phyloP scores from a whole-genome alignment of 306 rosid species.

The Albizia julibrissin region DNA sequence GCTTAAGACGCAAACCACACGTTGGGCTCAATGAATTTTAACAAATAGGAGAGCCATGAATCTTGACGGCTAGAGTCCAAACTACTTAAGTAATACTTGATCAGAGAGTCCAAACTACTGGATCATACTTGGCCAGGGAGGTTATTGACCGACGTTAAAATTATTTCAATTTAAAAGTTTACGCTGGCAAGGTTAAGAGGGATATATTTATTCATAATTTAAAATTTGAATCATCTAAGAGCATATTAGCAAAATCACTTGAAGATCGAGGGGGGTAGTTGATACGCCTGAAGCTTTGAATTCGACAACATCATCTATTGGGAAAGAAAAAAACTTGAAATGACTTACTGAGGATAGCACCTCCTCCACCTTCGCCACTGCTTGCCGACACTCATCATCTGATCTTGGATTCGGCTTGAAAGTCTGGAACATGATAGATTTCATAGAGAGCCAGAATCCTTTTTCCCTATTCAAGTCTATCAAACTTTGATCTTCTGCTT shows the following conservation, averaged over 20 bases:
- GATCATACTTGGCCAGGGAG: background rate
- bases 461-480: constrained; percentile 39
- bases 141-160: background rate
- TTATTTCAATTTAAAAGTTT: background rate
- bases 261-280: background rate
- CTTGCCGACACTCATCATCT: constrained; percentile 59
- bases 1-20: background rate
- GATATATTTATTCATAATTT: background rate
- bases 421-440: constrained; percentile 50
- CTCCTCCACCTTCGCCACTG: constrained; percentile 70
- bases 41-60: background rate
- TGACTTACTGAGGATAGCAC: constrained; percentile 66
- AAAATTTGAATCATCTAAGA: background rate
- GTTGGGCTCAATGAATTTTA: background rate
- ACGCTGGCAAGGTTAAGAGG: background rate
- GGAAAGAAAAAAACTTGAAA: background rate
- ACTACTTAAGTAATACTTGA: background rate
- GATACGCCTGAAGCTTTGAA: background rate
- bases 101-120: no score
- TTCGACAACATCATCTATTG: background rate
- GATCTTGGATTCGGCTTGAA: constrained; percentile 47
- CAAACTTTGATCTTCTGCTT: constrained; percentile 36
- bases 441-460: constrained; percentile 72
- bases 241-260: background rate
- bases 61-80: background rate